Evolutionary conservation across 768 basidiomycete species (phyloP).

Genomic region (Lactarius hengduanensis): DNA sequence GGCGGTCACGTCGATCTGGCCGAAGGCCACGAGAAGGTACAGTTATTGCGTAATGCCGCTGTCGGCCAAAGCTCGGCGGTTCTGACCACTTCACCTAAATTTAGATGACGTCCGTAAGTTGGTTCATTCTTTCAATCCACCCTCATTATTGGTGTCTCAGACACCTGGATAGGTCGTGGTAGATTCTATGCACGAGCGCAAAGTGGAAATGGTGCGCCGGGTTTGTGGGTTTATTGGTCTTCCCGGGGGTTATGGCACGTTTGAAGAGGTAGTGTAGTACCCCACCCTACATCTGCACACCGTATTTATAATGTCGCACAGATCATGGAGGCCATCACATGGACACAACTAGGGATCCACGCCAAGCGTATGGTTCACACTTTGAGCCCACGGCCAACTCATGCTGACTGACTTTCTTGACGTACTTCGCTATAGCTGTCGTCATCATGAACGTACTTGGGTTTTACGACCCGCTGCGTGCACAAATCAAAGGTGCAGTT

Average conservation of each 20-base stretch:
- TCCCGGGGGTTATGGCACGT: conserved; percentile 93
- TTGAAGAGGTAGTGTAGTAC: conserved; percentile 72
- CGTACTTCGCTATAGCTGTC: conserved; percentile 53
- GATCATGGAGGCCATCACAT: conserved; percentile 91
- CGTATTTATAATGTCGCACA: conserved; percentile 32
- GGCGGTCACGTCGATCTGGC: conserved; percentile 33
- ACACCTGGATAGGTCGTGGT: conserved; percentile 55
- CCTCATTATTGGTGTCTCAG: neutral
- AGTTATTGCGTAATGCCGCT: neutral
- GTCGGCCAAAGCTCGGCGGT: neutral
- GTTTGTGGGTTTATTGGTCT: conserved; percentile 81
- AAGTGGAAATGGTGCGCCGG: conserved; percentile 85
- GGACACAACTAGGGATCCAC: conserved; percentile 91
- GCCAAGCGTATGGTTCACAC: conserved; percentile 60
- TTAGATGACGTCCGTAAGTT: conserved; percentile 14
- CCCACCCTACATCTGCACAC: neutral
- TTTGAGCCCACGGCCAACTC: neutral
- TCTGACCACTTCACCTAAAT: neutral
- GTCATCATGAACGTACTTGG: conserved; percentile 81
- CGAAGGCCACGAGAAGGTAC: conserved; percentile 39
- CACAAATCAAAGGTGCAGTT: conserved; percentile 66
- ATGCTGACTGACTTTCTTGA: neutral
- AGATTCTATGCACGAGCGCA: conserved; percentile 84
- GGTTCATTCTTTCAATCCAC: neutral
- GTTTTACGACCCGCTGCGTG: conserved; percentile 81